Evolutionary conservation across 169 alveolate genomes (phyloP).

Genomic region (Plasmodium gonderi): DNA sequence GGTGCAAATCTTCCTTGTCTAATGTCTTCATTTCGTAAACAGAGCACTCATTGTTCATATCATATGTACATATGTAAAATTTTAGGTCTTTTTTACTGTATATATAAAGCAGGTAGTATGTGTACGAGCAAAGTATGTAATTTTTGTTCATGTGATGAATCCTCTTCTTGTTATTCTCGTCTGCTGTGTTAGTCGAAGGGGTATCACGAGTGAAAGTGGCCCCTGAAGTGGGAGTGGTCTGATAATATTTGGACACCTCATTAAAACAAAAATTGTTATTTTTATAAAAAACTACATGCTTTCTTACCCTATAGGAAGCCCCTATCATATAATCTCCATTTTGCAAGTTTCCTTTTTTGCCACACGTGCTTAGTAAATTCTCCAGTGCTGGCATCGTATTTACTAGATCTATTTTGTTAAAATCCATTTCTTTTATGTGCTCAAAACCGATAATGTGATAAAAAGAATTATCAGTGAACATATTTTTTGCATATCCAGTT

Average conservation of each 20-base stretch:
- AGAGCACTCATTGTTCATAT: background rate
- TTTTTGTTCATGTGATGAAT: background rate
- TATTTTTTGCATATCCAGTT: constrained; percentile 69
- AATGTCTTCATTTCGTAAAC: constrained; percentile 22
- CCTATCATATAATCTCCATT: background rate
- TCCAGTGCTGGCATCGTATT: constrained; percentile 12
- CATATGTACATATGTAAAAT: constrained; percentile 18
- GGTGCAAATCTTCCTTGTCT: background rate
- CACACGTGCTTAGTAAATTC: background rate
- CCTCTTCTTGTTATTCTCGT: background rate
- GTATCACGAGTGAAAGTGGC: no score
- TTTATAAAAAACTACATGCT: constrained; percentile 38
- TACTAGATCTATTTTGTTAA: background rate
- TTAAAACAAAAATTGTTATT: background rate
- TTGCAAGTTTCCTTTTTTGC: background rate
- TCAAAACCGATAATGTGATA: constrained; percentile 49
- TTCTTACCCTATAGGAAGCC: constrained; percentile 8
- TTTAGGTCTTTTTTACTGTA: constrained; percentile 18
- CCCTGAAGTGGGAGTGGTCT: no score
- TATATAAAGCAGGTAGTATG: constrained; percentile 6
- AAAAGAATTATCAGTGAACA: constrained; percentile 13
- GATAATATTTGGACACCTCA: no score
- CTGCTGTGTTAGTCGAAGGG: no score
- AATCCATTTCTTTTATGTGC: constrained; percentile 37
- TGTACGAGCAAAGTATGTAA: constrained; percentile 23